phyloP scores from a whole-genome alignment of 768 basidiomycete genomes.

The Boletus bicolor region DNA sequence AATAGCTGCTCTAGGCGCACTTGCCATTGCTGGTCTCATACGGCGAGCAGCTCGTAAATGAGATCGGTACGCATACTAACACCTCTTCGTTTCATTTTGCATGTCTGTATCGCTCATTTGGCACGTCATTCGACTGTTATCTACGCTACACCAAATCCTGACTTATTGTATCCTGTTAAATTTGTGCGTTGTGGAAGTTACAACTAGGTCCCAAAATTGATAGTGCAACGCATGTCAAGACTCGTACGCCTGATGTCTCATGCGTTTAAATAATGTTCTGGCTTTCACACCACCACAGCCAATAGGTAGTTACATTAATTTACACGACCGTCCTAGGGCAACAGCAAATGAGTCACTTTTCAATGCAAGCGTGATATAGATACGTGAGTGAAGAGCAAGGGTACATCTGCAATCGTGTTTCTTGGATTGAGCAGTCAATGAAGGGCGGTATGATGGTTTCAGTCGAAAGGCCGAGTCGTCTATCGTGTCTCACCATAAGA shows the following conservation, averaged over 20 bases:
- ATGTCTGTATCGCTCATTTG: conserved; percentile 16
- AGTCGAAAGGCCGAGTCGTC: neutral
- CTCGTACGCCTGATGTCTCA: neutral
- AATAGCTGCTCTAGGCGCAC: conserved; percentile 77
- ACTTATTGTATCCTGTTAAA: conserved; percentile 28
- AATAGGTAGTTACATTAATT: conserved; percentile 31
- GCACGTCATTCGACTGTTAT: conserved; percentile 8
- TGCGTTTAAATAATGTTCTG: neutral
- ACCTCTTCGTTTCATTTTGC: conserved; percentile 4
- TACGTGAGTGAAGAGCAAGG: conserved; percentile 26
- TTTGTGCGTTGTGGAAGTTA: conserved; percentile 7
- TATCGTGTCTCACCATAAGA: conserved; percentile 2
- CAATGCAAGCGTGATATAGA: conserved; percentile 30
- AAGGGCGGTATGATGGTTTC: conserved; percentile 3
- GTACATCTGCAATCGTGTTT: conserved; percentile 24
- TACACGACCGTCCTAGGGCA: conserved; percentile 19
- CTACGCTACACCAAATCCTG: conserved; percentile 14
- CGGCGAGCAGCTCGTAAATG: conserved; percentile 70
- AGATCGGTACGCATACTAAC: conserved; percentile 18
- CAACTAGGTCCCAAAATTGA: conserved; percentile 13
- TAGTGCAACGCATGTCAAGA: neutral
- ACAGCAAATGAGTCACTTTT: conserved; percentile 18
- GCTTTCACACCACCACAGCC: neutral
- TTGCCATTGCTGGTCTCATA: conserved; percentile 72
- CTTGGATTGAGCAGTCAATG: conserved; percentile 14